Conservation (phyloP, 306 rosid species). For the Ochetophila trinervis region DNA sequence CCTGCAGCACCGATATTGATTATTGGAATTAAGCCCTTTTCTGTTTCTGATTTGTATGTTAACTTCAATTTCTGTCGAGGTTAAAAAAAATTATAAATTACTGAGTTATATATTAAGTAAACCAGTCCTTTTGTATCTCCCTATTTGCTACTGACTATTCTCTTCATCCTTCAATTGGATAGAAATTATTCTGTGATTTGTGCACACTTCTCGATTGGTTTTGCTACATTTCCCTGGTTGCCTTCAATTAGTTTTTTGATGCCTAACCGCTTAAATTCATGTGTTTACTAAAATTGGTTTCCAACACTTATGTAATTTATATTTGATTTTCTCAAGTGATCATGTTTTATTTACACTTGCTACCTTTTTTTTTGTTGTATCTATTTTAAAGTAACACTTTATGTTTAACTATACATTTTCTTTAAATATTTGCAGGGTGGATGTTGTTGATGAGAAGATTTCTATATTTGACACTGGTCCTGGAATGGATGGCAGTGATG, state of each 20-base stretch:
- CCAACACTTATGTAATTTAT: too few species aligned
- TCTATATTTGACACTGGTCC: constrained; percentile 61
- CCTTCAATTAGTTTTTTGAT: too few species aligned
- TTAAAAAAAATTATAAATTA: too few species aligned
- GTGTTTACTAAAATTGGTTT: too few species aligned
- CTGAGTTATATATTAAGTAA: too few species aligned
- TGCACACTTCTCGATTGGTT: neutral
- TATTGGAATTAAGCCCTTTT: too few species aligned
- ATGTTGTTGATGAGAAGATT: constrained; percentile 26
- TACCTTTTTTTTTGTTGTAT: neutral
- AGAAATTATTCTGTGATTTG: neutral
- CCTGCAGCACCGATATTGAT: neutral
- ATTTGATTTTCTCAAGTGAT: too few species aligned
- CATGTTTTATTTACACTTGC: neutral
- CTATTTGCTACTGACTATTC: neutral
- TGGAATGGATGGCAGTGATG: constrained; percentile 64
- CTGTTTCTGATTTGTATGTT: too few species aligned
- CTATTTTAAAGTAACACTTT: neutral
- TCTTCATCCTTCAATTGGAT: neutral
- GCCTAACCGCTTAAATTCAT: too few species aligned
- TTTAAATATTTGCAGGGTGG: constrained; percentile 42
- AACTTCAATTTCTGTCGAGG: too few species aligned
- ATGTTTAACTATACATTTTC: neutral
- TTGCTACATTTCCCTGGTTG: neutral
- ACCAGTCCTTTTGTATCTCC: neutral